These are phyloP conservation scores for Neotropicomus parvogracilis DNA, from an alignment of 1,284 basidiomycete genomes.

Conservation along the genomic window DNA sequence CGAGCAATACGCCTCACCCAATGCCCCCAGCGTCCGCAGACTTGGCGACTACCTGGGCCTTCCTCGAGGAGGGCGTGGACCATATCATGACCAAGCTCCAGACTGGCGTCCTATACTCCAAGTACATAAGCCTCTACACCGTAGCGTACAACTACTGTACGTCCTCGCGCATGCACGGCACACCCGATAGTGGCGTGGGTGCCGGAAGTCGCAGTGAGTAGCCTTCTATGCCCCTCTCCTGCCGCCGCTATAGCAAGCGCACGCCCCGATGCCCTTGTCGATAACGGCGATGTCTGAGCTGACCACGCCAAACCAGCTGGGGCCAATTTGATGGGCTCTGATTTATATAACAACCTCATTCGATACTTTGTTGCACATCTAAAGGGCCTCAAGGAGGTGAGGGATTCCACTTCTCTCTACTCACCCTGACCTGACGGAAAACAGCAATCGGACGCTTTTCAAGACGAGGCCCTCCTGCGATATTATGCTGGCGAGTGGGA, in stretches of 20 bases:
- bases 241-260: conserved; percentile 3
- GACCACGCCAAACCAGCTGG: conserved; percentile 54
- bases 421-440: conserved; percentile 5
- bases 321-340: conserved; percentile 92
- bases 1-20: conserved; percentile 21
- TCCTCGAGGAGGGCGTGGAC: conserved; percentile 86
- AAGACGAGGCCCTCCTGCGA: conserved; percentile 84
- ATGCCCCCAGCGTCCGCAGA: conserved; percentile 70
- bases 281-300: conserved; percentile 22
- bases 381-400: conserved; percentile 59
- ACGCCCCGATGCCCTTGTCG: conserved; percentile 14
- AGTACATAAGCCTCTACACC: conserved; percentile 92
- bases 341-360: conserved; percentile 88
- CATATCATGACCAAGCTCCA: conserved; percentile 91
- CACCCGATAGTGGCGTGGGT: conserved; percentile 42
- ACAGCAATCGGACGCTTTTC: conserved; percentile 75
- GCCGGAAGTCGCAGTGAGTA: conserved; percentile 60
- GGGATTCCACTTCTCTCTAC: conserved; percentile 27
- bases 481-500: conserved; percentile 96
- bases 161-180: conserved; percentile 77
- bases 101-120: conserved; percentile 85
- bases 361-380: conserved; percentile 83
- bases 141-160: conserved; percentile 98
- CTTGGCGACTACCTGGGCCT: conserved; percentile 84
- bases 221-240: conserved; percentile 7